phyloP scores from a whole-genome alignment of 2,329 filamentous ascomycete species.

The Dryadomyces quercivorus region DNA sequence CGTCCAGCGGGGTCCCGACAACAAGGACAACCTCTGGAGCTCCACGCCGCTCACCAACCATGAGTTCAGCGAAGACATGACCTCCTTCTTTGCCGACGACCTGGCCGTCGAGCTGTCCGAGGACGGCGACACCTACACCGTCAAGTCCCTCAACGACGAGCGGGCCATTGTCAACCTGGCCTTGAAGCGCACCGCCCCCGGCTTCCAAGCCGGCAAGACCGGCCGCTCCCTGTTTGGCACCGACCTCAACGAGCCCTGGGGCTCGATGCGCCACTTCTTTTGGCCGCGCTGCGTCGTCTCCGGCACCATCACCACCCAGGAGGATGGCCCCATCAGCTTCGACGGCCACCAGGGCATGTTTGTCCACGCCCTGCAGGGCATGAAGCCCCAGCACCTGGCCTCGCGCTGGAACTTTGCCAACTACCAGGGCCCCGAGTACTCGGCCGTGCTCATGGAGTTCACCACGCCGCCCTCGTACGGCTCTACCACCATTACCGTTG shows the following conservation, averaged over 20 bases:
- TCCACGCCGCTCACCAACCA: constrained; percentile 67
- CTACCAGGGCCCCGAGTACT: constrained; percentile 79
- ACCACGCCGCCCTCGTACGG: constrained; percentile 91
- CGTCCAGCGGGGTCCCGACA: constrained; percentile 38
- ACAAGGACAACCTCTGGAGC: constrained; percentile 70
- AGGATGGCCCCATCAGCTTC: constrained; percentile 70
- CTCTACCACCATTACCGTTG: constrained; percentile 69
- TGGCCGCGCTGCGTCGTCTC: constrained; percentile 80
- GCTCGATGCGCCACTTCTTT: constrained; percentile 81
- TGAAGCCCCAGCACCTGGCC: constrained; percentile 97
- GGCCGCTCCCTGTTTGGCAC: constrained; percentile 80
- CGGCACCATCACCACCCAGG: constrained; percentile 72
- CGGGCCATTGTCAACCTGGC: constrained; percentile 76
- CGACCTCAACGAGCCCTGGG: constrained; percentile 78
- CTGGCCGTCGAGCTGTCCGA: constrained; percentile 76
- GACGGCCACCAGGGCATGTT: constrained; percentile 73
- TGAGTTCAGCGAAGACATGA: constrained; percentile 74
- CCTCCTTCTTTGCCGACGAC: constrained; percentile 75
- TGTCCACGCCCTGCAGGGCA: constrained; percentile 81
- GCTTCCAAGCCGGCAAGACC: constrained; percentile 73
- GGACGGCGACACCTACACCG: constrained; percentile 68
- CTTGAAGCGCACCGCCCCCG: constrained; percentile 62
- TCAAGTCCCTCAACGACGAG: constrained; percentile 82
- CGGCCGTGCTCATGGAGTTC: constrained; percentile 90
- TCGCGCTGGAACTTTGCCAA: constrained; percentile 86